phyloP scores from a whole-genome alignment of 1,139 yeast genomes.

The Sugiyamaella novakii region DNA sequence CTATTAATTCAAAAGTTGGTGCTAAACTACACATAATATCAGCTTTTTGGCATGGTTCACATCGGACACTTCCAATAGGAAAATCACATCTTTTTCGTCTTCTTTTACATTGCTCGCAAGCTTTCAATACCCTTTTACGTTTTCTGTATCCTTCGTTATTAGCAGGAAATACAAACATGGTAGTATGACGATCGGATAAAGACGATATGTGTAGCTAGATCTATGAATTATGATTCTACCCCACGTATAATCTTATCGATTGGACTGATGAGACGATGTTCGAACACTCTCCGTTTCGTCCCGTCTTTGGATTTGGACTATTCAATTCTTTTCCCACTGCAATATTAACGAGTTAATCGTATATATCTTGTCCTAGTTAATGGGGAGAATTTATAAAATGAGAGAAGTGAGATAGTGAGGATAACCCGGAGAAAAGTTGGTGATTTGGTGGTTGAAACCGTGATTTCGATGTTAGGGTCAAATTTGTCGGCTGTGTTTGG shows the following conservation, averaged over 20 bases:
- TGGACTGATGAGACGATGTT: too few species aligned
- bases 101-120: conserved; percentile 54
- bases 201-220: too few species aligned
- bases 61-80: conserved; percentile 35
- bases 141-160: conserved; percentile 56
- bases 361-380: too few species aligned
- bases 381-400: too few species aligned
- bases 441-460: conserved; percentile 3
- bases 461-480: conserved; percentile 12
- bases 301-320: too few species aligned
- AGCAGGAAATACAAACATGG: conserved; percentile 62
- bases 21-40: conserved; percentile 40
- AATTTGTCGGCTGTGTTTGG: not conserved
- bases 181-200: not conserved
- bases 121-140: conserved; percentile 56
- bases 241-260: too few species aligned
- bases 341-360: too few species aligned
- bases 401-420: too few species aligned
- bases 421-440: conserved; percentile 1
- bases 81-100: conserved; percentile 43
- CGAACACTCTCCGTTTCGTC: too few species aligned
- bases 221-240: too few species aligned
- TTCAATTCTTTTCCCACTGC: not conserved
- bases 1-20: conserved; percentile 37
- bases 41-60: conserved; percentile 41